These are phyloP conservation scores for Fusarium gaditjirri DNA, from an alignment of 2,329 filamentous ascomycete species.

Conservation along the genomic window DNA sequence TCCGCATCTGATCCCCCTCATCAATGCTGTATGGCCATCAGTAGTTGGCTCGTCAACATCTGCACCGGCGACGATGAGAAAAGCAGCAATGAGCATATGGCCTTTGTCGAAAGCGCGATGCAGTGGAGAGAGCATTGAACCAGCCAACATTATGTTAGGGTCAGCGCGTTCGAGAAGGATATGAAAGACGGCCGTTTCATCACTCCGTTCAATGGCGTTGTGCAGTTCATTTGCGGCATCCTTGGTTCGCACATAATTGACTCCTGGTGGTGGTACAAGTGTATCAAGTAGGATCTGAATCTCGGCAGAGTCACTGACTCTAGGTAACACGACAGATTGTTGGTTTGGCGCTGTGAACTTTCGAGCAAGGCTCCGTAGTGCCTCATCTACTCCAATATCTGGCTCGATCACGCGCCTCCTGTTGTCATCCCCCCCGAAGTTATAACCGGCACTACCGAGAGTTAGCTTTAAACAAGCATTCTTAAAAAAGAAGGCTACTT, in stretches of 20 bases:
- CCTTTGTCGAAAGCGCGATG: conserved; percentile 43
- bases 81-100: conserved; percentile 43
- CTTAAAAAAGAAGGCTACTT: neutral
- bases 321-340: conserved; percentile 36
- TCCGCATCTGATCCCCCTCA: conserved; percentile 44
- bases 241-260: conserved; percentile 34
- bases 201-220: conserved; percentile 38
- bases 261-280: conserved; percentile 39
- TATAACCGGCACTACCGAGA: conserved; percentile 31
- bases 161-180: conserved; percentile 40
- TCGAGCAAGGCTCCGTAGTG: conserved; percentile 39
- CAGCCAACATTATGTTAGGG: conserved; percentile 41
- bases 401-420: conserved; percentile 45
- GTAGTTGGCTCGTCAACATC: conserved; percentile 44
- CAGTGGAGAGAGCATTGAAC: conserved; percentile 44
- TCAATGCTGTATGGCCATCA: conserved; percentile 42
- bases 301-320: conserved; percentile 44
- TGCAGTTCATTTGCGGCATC: conserved; percentile 40
- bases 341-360: conserved; percentile 42
- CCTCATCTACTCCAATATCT: conserved; percentile 41
- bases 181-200: conserved; percentile 43
- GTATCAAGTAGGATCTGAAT: conserved; percentile 45
- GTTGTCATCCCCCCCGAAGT: conserved; percentile 35
- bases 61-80: conserved; percentile 43
- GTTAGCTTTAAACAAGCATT: conserved; percentile 11